Evolutionary conservation across 2,329 filamentous ascomycete genomes (phyloP), one percentile per base, ranked within the genome.

Genomic region (Aspergillus sclerotialis): DNA sequence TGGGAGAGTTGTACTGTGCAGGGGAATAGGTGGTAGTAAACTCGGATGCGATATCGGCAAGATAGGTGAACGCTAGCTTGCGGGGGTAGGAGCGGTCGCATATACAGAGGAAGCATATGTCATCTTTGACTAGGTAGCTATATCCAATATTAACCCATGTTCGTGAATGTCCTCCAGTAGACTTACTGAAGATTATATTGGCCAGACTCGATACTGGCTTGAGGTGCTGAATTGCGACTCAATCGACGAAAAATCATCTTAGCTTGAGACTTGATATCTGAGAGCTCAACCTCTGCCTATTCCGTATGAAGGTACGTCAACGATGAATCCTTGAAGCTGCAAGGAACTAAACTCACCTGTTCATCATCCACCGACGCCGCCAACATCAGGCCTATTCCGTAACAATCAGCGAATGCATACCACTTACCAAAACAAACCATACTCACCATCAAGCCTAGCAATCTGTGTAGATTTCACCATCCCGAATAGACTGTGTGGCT

Each of bases 61-160:
- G 87, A 75, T 96, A 98, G 42, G 90, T 95, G 66, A 98, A 94
- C 56, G 93, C 90, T 31, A 98, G 84, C 67, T 98, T 96, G 65
- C 92, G 90, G 38, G 92, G 90, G 72, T 96, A 98, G 37, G 86
- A 86, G 38, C 79, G 76, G 64, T 95, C 89, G 71, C 85, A 89
- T 64, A 98, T 90, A 72, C 84, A 88, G 52, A 96, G 74, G 72
- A 94, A 96, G 67, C 88, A 82, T 49, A 98, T 75, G 52, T 85
- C 81, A 55, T 80, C 73, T 53, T 82, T 72, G 65, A 98, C 84
- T 44, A 90, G 70, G 72, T 94, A 94, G 75, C 84, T 88, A 53
- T 27, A 28, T 15, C 7, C n/a, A 13, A 11, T 43, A 27, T 16
- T 25, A 26, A 17, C 16, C 28, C 18, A 27, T 16, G 19, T 15